Conservation (phyloP, 2,329 filamentous ascomycete species). For the Apiospora pterosperma region DNA sequence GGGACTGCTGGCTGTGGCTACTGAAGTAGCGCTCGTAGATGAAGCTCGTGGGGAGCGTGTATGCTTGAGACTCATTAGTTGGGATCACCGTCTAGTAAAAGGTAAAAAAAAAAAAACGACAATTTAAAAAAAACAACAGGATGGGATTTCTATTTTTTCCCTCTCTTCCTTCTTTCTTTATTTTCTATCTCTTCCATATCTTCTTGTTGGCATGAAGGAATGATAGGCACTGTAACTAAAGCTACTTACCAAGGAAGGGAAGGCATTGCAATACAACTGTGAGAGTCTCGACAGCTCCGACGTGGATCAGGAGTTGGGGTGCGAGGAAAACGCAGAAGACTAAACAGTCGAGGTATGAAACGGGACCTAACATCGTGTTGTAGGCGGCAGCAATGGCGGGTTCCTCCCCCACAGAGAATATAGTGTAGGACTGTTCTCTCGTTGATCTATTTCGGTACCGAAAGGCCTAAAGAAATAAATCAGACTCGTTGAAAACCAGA, state of each 20-base stretch:
- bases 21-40: slow-evolving; percentile 54
- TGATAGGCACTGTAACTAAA: background rate
- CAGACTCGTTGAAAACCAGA: background rate
- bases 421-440: background rate
- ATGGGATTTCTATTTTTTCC: background rate
- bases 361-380: slow-evolving; percentile 68
- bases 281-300: slow-evolving; percentile 58
- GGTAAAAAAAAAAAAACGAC: too few species aligned
- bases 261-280: slow-evolving; percentile 58
- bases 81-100: background rate
- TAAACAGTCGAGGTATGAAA: slow-evolving; percentile 73
- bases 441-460: background rate
- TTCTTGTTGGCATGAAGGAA: background rate
- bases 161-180: background rate
- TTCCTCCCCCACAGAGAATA: background rate
- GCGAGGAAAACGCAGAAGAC: slow-evolving; percentile 69
- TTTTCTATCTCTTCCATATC: background rate
- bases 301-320: slow-evolving; percentile 67
- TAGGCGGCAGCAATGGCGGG: background rate
- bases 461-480: background rate
- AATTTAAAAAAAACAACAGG: too few species aligned
- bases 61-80: slow-evolving; percentile 35
- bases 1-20: slow-evolving; percentile 40
- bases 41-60: slow-evolving; percentile 57
- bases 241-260: slow-evolving; percentile 63